Evolutionary conservation across 257 asterid species (phyloP), one percentile per base, ranked within the genome.

Genomic region (Solanum chilense): DNA sequence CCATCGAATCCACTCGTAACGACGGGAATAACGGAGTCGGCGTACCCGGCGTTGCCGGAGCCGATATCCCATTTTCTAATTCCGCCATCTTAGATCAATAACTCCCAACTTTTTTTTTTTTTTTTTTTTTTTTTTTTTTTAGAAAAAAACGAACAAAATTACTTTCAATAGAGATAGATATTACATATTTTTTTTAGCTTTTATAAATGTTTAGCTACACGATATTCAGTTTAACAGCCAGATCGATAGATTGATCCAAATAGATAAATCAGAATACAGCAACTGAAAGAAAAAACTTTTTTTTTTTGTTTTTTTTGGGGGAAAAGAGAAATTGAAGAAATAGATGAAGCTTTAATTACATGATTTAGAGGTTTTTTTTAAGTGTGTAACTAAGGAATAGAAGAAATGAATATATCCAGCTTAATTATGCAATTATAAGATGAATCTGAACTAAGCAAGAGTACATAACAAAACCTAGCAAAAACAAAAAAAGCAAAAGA

Each of bases 21-120:
- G 95, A 88, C 42, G 95, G 35, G 88, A 94, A 91, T 71, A 94
- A 88, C 42, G 98, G 98, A 14, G 96, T 89, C 12, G 98, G 99
- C 5, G 99, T 95, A 12, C 98, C 99, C 14, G 99, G 99, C 62
- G 98, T 96, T 14, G 96, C 94, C 90, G 98, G 98, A 3, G 96
- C 93, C 81, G 98, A 92, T 14, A 85, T 85, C 62, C 91, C 97
- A 0, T 29, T 85, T 25, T 96, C 98, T 14, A 89, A 92, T 11
- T 95, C 98, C 74, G 82, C 93, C 99, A 94, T 95, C 64, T 85
- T 85, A 9, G 20, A 74, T 73, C 64, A 14, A 70, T 16, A 16
- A 8, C 2, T 18, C 2, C 2, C 1, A 35, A 64, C 3, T 6
- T 7, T 14, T 69, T 37, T 12, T 9, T 31, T 39, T 7, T 15